These are phyloP conservation scores for Paradendryphiella salina DNA, from an alignment of 2,329 filamentous ascomycete species.

Conservation along the genomic window DNA sequence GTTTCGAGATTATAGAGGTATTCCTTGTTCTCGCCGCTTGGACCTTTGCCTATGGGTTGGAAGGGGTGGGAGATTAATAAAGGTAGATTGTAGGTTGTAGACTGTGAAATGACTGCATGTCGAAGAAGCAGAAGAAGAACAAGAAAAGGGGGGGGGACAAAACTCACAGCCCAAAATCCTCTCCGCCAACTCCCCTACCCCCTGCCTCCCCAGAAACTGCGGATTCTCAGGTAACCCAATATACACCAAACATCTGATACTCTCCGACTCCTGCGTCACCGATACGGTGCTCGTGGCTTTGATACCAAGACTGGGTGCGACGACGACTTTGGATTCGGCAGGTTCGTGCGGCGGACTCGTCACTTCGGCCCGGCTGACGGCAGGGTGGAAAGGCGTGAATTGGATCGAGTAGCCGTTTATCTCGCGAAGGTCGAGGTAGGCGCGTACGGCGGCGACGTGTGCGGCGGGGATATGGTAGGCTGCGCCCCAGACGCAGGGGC, in stretches of 20 bases:
- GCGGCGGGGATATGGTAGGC: constrained; percentile 80
- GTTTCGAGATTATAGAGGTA: constrained; percentile 82
- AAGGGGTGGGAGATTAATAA: too few relatives aligned
- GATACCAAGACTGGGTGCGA: constrained; percentile 26
- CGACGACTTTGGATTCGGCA: not conserved
- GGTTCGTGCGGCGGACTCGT: not conserved
- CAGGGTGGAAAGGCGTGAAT: constrained; percentile 79
- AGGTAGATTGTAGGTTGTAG: too few relatives aligned
- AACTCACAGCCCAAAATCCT: constrained; percentile 72
- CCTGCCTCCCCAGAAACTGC: constrained; percentile 85
- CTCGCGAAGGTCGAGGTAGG: constrained; percentile 93
- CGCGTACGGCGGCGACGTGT: constrained; percentile 77
- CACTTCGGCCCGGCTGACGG: constrained; percentile 43
- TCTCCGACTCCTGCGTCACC: not conserved
- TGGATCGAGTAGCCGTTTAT: constrained; percentile 98
- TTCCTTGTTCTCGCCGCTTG: constrained; percentile 86
- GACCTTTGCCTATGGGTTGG: constrained; percentile 55
- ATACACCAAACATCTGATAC: constrained; percentile 70
- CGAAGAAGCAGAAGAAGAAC: not conserved
- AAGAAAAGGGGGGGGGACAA: not conserved
- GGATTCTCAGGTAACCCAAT: constrained; percentile 92
- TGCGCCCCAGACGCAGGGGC: constrained; percentile 79
- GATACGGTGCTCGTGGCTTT: constrained; percentile 41
- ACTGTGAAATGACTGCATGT: too few relatives aligned
- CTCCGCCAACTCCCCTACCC: constrained; percentile 74